These are phyloP conservation scores for Abelmoschus esculentus DNA, from an alignment of 345 rosid species.

Conservation along the genomic window DNA sequence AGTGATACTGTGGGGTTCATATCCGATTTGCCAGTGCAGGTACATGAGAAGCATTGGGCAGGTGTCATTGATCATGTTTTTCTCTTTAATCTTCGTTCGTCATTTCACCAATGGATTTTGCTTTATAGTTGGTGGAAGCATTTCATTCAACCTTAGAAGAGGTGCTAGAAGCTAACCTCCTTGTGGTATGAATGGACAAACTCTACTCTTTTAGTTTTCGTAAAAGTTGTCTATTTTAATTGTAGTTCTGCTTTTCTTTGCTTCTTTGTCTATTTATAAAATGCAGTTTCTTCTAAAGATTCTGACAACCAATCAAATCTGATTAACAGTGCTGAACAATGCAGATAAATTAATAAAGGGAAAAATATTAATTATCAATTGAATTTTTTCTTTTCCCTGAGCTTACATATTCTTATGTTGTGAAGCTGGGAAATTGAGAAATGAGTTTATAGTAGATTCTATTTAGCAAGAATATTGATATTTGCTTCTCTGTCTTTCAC, in stretches of 20 bases:
- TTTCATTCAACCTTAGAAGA: constrained; percentile 93
- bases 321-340: not conserved
- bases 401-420: not conserved
- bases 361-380: not conserved
- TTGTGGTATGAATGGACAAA: constrained; percentile 46
- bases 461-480: not conserved
- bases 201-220: not conserved
- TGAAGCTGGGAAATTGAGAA: not conserved
- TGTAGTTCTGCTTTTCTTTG: not conserved
- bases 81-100: not conserved
- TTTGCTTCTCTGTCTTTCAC: not conserved
- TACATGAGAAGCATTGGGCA: constrained; percentile 18
- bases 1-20: constrained; percentile 96
- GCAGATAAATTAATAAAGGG: not conserved
- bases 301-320: not conserved
- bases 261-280: not conserved
- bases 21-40: constrained; percentile 92
- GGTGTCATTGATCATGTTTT: not conserved
- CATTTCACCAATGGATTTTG: constrained; percentile 1
- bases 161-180: constrained; percentile 88
- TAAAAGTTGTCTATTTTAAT: not conserved
- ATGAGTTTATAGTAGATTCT: not conserved
- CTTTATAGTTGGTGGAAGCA: constrained; percentile 73
- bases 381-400: not conserved
- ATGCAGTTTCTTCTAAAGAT: not conserved